Conservation (phyloP, 495 filamentous ascomycete species). For the Trichocladium uniseriatum region DNA sequence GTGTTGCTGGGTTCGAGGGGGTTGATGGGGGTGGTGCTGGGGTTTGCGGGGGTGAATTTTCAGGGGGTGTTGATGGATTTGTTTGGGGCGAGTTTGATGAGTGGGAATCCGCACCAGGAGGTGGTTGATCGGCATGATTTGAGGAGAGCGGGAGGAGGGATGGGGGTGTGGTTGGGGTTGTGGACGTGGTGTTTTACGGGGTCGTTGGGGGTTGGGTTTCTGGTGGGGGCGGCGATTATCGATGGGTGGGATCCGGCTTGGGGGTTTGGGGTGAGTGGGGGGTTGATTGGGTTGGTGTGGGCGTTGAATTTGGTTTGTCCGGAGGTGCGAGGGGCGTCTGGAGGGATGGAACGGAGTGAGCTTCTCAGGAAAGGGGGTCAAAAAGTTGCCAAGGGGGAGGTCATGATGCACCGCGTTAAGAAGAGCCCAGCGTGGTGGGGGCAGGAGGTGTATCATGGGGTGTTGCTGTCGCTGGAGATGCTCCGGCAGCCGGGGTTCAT, state of each 20-base stretch:
- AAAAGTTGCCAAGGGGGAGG: constrained; percentile 57
- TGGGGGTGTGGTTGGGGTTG: constrained; percentile 67
- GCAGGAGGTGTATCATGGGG: constrained; percentile 62
- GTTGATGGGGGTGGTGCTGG: constrained; percentile 40
- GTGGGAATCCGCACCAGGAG: constrained; percentile 60
- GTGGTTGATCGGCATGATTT: constrained; percentile 52
- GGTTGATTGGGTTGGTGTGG: constrained; percentile 50
- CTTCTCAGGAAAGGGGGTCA: constrained; percentile 53
- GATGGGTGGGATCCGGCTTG: constrained; percentile 50
- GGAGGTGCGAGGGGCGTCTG: constrained; percentile 55
- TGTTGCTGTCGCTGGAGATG: constrained; percentile 58
- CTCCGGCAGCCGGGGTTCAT: constrained; percentile 59
- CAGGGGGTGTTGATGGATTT: constrained; percentile 60
- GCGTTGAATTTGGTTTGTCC: constrained; percentile 57
- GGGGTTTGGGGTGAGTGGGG: constrained; percentile 64
- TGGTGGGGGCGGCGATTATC: constrained; percentile 58
- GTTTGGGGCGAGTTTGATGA: constrained; percentile 64
- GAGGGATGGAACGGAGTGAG: no score
- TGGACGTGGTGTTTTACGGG: constrained; percentile 68
- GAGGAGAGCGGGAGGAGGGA: constrained; percentile 61
- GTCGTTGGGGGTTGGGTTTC: constrained; percentile 57
- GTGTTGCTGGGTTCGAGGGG: constrained; percentile 53
- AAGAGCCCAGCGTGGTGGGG: constrained; percentile 50
- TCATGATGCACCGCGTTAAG: constrained; percentile 62
- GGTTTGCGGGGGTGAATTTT: constrained; percentile 60